Percentiles rank a stretch among this genome's conserved stretches.
Evolutionary conservation across 495 filamentous ascomycete genomes (phyloP).

Genomic region (Aspergillus coremiiformis): DNA sequence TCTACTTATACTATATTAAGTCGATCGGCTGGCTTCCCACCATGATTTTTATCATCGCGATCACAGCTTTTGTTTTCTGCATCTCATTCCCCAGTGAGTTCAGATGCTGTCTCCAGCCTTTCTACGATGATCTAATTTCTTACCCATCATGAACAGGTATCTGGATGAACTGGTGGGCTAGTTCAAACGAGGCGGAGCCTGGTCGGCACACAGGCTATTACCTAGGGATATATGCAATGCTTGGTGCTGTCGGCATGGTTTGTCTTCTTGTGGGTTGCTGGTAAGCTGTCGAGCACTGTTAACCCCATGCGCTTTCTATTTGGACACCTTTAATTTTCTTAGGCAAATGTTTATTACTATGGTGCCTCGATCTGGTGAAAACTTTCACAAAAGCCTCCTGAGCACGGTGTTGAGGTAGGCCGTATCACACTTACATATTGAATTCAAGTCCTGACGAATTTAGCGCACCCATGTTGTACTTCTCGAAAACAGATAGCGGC

Average conservation of each 20-base stretch:
- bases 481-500: conserved; percentile 40
- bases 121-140: neutral
- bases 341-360: conserved; percentile 46
- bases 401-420: conserved; percentile 39
- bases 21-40: conserved; percentile 44
- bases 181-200: conserved; percentile 33
- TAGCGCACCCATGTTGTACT: conserved; percentile 41
- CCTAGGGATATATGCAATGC: conserved; percentile 49
- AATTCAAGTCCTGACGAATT: neutral
- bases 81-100: conserved; percentile 39
- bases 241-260: conserved; percentile 38
- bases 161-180: conserved; percentile 51
- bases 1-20: conserved; percentile 54
- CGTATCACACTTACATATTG: neutral
- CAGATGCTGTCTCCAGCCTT: neutral
- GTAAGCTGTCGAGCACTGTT: conserved; percentile 14
- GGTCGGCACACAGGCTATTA: conserved; percentile 42
- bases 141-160: conserved; percentile 28
- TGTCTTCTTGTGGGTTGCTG: conserved; percentile 40
- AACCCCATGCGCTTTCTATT: neutral
- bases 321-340: conserved; percentile 5
- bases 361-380: conserved; percentile 45
- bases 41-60: conserved; percentile 35
- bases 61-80: conserved; percentile 38
- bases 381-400: conserved; percentile 42